Conservation (phyloP, 106 monocot species). For the Dendrobium officinale region DNA sequence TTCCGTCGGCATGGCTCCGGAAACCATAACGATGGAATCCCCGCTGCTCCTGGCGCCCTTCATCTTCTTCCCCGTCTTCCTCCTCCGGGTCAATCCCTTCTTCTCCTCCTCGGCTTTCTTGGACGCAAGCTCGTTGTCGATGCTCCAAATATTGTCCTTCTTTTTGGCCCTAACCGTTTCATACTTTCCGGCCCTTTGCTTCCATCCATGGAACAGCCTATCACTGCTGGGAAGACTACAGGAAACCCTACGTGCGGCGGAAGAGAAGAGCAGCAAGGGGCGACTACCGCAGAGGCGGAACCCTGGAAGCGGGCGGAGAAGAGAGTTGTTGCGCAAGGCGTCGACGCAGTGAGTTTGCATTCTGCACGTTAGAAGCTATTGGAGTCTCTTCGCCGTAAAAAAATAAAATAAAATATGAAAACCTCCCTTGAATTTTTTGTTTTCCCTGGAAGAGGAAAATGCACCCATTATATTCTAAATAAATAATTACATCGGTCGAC, state of each 20-base stretch:
- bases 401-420: too few species aligned
- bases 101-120: constrained; percentile 3
- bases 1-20: constrained; percentile 69
- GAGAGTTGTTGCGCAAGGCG: constrained; percentile 10
- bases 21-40: constrained; percentile 47
- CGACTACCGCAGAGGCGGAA: constrained; percentile 1
- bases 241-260: constrained; percentile 4
- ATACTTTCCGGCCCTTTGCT: constrained; percentile 7
- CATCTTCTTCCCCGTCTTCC: constrained; percentile 10
- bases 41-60: constrained; percentile 7
- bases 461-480: too few species aligned
- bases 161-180: constrained; percentile 26
- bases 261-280: neutral
- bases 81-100: constrained; percentile 1
- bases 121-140: constrained; percentile 59
- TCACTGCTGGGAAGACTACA: neutral
- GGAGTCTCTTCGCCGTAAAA: too few species aligned
- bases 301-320: constrained; percentile 10
- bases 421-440: too few species aligned
- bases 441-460: too few species aligned
- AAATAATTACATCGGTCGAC: too few species aligned
- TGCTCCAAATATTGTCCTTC: constrained; percentile 86
- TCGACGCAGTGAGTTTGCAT: neutral
- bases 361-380: neutral
- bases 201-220: neutral